Evolutionary conservation across 495 filamentous ascomycete species (phyloP).

Genomic region (Annulohypoxylon bovei): DNA sequence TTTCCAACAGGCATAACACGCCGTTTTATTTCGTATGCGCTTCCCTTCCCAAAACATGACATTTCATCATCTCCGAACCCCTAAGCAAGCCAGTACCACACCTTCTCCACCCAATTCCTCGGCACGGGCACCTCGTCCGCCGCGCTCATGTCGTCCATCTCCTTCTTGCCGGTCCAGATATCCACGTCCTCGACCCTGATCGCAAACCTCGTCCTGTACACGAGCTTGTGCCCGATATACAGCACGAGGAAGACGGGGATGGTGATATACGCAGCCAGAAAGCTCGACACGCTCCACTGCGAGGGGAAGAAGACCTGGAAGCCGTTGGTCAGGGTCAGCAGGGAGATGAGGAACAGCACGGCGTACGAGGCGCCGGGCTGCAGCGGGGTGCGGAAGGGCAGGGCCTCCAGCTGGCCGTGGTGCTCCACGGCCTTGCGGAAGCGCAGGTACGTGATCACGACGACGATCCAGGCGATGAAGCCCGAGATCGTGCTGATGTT

Average conservation of each 20-base stretch:
- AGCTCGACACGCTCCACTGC: constrained; percentile 50
- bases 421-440: constrained; percentile 56
- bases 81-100: constrained; percentile 60
- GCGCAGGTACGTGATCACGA: constrained; percentile 59
- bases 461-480: constrained; percentile 61
- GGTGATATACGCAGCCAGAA: constrained; percentile 61
- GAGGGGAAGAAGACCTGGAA: constrained; percentile 55
- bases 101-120: constrained; percentile 53
- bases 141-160: constrained; percentile 58
- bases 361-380: constrained; percentile 57
- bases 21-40: background rate
- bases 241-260: constrained; percentile 55
- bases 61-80: background rate
- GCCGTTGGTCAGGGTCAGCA: constrained; percentile 60
- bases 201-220: constrained; percentile 44
- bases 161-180: constrained; percentile 59
- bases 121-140: constrained; percentile 51
- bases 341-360: constrained; percentile 47
- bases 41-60: background rate
- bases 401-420: constrained; percentile 49
- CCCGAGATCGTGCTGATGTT: constrained; percentile 61
- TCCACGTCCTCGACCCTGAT: constrained; percentile 52
- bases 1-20: background rate
- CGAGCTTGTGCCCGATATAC: constrained; percentile 55
- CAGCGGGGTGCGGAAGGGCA: constrained; percentile 52